phyloP scores from a whole-genome alignment of 768 basidiomycete genomes.

The Macrocybe gigantea region DNA sequence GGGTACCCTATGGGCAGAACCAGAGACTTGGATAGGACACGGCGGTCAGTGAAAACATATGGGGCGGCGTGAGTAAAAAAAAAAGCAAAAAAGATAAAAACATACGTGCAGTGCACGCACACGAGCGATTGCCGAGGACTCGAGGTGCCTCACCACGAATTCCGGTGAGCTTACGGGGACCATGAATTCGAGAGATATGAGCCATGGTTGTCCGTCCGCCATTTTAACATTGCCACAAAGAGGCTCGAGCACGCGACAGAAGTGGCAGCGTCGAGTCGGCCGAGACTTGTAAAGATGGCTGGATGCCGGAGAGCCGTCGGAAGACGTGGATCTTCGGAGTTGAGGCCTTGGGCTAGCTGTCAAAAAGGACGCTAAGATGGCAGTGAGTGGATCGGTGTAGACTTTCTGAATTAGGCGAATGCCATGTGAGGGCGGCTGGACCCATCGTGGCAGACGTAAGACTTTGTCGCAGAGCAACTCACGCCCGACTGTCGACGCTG shows the following conservation, averaged over 20 bases:
- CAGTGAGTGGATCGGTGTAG: not conserved
- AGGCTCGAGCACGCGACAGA: too few relatives aligned
- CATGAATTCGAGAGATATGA: conserved; percentile 1
- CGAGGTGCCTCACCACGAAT: conserved; percentile 26
- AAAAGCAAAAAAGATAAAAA: conserved; percentile 5
- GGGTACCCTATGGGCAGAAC: conserved; percentile 36
- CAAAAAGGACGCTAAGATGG: too few relatives aligned
- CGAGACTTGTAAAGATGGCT: too few relatives aligned
- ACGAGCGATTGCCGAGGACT: conserved; percentile 25
- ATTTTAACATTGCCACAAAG: too few relatives aligned
- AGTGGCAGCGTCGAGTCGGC: too few relatives aligned
- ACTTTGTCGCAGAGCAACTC: not conserved
- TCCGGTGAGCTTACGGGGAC: conserved; percentile 11
- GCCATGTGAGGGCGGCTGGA: too few relatives aligned
- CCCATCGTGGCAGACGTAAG: too few relatives aligned
- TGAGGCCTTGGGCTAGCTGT: too few relatives aligned
- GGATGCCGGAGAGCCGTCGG: too few relatives aligned
- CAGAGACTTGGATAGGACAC: conserved; percentile 18
- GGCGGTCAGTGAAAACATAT: not conserved
- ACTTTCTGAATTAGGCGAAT: too few relatives aligned
- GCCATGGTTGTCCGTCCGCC: too few relatives aligned
- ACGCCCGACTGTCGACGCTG: not conserved
- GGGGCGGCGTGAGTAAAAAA: conserved; percentile 4
- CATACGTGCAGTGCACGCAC: conserved; percentile 38
- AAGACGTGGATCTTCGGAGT: too few relatives aligned